These are phyloP conservation scores for Elaeis oleifera DNA, from an alignment of 202 grass and related monocot species.

Conservation along the genomic window DNA sequence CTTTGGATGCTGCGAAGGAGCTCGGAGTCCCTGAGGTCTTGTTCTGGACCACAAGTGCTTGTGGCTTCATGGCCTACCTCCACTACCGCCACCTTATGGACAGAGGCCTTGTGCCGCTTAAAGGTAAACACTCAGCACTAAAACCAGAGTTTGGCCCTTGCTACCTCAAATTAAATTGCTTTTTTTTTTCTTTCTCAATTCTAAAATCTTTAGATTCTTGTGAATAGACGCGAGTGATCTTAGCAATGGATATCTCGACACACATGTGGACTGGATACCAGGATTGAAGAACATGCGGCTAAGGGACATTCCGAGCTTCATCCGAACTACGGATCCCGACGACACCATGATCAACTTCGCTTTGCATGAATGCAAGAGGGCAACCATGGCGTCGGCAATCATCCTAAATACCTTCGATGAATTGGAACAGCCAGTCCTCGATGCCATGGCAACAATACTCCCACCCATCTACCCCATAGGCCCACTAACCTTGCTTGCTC, in stretches of 20 bases:
- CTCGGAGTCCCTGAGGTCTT: slow-evolving; percentile 3
- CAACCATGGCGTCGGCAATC: slow-evolving; percentile 35
- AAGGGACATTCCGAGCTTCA: slow-evolving; percentile 72
- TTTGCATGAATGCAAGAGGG: slow-evolving; percentile 25
- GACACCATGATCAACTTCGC: slow-evolving; percentile 36
- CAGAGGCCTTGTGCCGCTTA: background rate
- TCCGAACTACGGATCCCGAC: slow-evolving; percentile 39
- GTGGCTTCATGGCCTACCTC: slow-evolving; percentile 5
- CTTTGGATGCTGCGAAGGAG: slow-evolving; percentile 7
- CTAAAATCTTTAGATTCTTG: background rate
- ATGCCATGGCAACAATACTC: slow-evolving; percentile 38
- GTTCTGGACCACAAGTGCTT: slow-evolving; percentile 5
- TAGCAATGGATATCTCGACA: slow-evolving; percentile 56
- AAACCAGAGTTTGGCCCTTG: background rate
- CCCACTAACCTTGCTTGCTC: slow-evolving; percentile 36
- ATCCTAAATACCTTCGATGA: slow-evolving; percentile 51
- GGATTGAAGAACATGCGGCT: slow-evolving; percentile 51
- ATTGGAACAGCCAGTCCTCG: slow-evolving; percentile 30
- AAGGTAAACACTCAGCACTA: background rate
- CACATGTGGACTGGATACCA: slow-evolving; percentile 41
- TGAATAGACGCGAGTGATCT: slow-evolving; percentile 31
- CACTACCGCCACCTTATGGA: background rate
- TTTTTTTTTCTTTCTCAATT: background rate
- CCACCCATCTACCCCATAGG: slow-evolving; percentile 54
- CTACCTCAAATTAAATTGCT: background rate